A percentile compares a stretch with the other conserved stretches of the same genome.
Conservation (phyloP, 2,329 filamentous ascomycete genomes). For the Trichoderma pleuroti region DNA sequence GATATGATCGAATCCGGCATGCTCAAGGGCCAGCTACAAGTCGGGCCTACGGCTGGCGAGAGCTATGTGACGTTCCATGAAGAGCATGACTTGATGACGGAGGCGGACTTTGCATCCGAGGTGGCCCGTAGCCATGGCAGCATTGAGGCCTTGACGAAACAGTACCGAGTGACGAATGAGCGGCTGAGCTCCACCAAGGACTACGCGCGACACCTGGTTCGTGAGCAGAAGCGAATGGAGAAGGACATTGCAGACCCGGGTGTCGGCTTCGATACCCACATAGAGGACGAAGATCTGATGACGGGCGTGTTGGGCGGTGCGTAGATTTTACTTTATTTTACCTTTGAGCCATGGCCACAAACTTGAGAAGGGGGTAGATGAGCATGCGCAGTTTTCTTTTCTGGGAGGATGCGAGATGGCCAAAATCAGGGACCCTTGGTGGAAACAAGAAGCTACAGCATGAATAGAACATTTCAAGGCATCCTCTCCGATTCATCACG, state of each 20-base stretch:
- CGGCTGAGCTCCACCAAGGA: slow-evolving; percentile 54
- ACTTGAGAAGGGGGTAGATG: neutral
- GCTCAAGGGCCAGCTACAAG: slow-evolving; percentile 51
- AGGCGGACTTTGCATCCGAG: slow-evolving; percentile 48
- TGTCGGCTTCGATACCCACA: slow-evolving; percentile 43
- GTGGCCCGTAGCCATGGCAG: slow-evolving; percentile 41
- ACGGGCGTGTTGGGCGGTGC: slow-evolving; percentile 37
- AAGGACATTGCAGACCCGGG: slow-evolving; percentile 39
- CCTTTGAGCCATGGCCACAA: neutral
- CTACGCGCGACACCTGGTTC: slow-evolving; percentile 47
- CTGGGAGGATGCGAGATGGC: neutral
- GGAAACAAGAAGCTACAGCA: neutral
- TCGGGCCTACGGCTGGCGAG: slow-evolving; percentile 39
- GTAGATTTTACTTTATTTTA: slow-evolving; percentile 1
- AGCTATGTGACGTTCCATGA: slow-evolving; percentile 52
- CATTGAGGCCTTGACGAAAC: slow-evolving; percentile 44
- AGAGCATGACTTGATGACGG: slow-evolving; percentile 42
- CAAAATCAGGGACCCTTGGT: neutral
- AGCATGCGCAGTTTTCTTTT: neutral
- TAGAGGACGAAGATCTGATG: slow-evolving; percentile 63
- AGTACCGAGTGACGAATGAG: slow-evolving; percentile 52
- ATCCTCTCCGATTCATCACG: neutral
- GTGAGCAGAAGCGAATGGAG: slow-evolving; percentile 45
- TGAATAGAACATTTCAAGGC: neutral
- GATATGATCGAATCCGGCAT: slow-evolving; percentile 55